Evolutionary conservation across 2,329 filamentous ascomycete species (phyloP).

Genomic region (Claviceps purpurea): DNA sequence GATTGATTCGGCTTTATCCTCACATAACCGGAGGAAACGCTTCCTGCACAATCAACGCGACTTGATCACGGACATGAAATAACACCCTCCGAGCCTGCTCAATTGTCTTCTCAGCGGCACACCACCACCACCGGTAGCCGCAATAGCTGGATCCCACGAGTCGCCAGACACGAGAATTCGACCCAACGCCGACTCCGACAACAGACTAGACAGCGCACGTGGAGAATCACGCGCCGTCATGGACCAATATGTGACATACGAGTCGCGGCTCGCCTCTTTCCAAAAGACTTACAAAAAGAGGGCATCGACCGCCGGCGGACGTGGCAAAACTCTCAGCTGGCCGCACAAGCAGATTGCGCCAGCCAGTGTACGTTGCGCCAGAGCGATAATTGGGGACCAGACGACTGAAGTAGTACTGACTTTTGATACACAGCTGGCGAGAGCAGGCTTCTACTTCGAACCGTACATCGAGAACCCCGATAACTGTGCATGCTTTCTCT

Average conservation of each 20-base stretch:
- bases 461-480: slow-evolving; percentile 65
- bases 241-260: slow-evolving; percentile 44
- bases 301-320: slow-evolving; percentile 46
- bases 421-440: slow-evolving; percentile 53
- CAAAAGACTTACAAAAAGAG: slow-evolving; percentile 54
- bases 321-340: slow-evolving; percentile 53
- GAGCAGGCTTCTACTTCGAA: slow-evolving; percentile 81
- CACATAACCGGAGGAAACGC: not conserved
- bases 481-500: slow-evolving; percentile 83
- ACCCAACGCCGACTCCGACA: not conserved
- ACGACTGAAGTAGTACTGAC: slow-evolving; percentile 11
- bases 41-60: not conserved
- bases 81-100: not conserved
- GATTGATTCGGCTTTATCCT: not conserved
- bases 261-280: slow-evolving; percentile 73
- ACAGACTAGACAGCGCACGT: not conserved
- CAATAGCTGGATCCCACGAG: not conserved
- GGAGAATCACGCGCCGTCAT: slow-evolving; percentile 10
- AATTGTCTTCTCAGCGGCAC: not conserved
- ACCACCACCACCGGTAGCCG: not conserved
- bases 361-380: slow-evolving; percentile 15
- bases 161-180: not conserved
- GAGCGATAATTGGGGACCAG: not conserved
- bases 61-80: not conserved
- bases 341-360: slow-evolving; percentile 44